Base-by-base conservation (phyloP, 768 basidiomycete species). In the Pholiota molesta region DNA sequence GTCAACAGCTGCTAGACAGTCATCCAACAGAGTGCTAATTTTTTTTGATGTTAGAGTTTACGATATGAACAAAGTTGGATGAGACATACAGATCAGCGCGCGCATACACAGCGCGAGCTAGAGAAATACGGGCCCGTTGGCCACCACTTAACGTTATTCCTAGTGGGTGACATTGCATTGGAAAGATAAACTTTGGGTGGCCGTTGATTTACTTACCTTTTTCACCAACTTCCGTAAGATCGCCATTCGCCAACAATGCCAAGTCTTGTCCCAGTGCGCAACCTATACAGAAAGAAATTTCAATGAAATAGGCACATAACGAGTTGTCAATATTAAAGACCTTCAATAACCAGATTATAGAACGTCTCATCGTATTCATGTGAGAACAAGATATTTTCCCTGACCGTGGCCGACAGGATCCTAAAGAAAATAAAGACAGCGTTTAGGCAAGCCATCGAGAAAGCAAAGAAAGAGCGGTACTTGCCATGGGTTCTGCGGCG, bases 301-400 rank as follows among this genome's bases (percentile, higher is more conserved):
- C 54, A 23, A 49, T 40, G 29, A 45, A 33, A 16, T 31, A 47
- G 23, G n/a, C 35, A 7, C 5, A 26, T n/a, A 13, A 45, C 10
- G 13, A 53, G 8, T 5, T 16, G 40, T 29, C 52, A 35, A 13
- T 1, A 52, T 16, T 11, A 56, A 71, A 5, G 49, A 89, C 92
- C 91, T 78, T 95, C 92, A 4, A 95, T 73, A 5, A 95, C 94
- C 16, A 88, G 70, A 57, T 91, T 83, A 67, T 96, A 97, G 66
- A 94, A 97, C 0, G 79, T 81, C 63, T 91, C 89, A 55, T 98
- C 95, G 63, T 90, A 97, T 66, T 88, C 83, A 73, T 96, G 91
- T 10, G 89, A 94, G 76, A 99, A 98, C 35, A 93, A 70, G 62
- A 99, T 98, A 69, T 99, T 99, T 45, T 95, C 92, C 39, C 90